phyloP scores from a whole-genome alignment of 2,329 filamentous ascomycete species.

The Ceratocystiopsis minuta region DNA sequence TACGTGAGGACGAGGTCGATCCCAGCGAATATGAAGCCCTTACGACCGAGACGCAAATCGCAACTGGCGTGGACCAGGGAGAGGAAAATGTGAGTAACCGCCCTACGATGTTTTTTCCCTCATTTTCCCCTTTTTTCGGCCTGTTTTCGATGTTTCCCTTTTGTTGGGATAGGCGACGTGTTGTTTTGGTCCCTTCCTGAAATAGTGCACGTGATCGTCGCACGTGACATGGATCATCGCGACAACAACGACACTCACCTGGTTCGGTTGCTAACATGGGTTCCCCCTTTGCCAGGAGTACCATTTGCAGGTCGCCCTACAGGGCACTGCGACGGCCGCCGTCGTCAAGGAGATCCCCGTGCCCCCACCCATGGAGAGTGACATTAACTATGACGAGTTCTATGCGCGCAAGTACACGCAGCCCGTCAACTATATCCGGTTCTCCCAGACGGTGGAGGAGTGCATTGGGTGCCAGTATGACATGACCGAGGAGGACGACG shows the following conservation, averaged over 20 bases:
- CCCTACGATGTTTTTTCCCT: conserved; percentile 9
- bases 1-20: conserved; percentile 83
- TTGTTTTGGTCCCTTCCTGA: conserved; percentile 1
- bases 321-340: conserved; percentile 34
- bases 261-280: conserved; percentile 13
- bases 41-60: conserved; percentile 68
- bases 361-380: conserved; percentile 44
- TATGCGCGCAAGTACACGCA: conserved; percentile 67
- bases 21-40: conserved; percentile 70
- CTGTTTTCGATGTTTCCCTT: too few species aligned
- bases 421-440: conserved; percentile 87
- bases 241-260: background rate
- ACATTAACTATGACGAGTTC: conserved; percentile 69
- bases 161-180: too few species aligned
- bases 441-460: conserved; percentile 95
- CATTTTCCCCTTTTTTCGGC: conserved; percentile 7
- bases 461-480: conserved; percentile 82
- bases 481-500: conserved; percentile 81
- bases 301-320: conserved; percentile 72
- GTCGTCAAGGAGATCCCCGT: conserved; percentile 47
- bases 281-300: conserved; percentile 48
- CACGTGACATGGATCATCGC: conserved; percentile 23
- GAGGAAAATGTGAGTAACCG: conserved; percentile 79
- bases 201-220: conserved; percentile 23
- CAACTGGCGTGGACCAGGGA: conserved; percentile 89